A percentile compares a stretch with the other conserved stretches of the same genome.
Evolutionary conservation across 805 yeast genomes (phyloP).

Genomic region (Lipomyces kockii): DNA sequence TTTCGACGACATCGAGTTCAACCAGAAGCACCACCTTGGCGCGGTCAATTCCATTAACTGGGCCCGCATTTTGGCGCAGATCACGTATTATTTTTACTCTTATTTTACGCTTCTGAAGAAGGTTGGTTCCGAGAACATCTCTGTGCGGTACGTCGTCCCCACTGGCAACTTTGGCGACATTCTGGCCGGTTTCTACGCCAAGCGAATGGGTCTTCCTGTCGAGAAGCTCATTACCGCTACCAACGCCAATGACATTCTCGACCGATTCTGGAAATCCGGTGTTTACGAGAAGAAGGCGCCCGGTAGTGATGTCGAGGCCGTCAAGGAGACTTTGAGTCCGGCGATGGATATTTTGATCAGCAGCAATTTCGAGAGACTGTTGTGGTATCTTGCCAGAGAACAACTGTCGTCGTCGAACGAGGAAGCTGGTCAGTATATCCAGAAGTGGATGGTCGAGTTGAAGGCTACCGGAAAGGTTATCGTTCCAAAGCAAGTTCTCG

Average conservation of each 20-base stretch:
- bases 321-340: slow-evolving; percentile 89
- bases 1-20: slow-evolving; percentile 88
- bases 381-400: slow-evolving; percentile 90
- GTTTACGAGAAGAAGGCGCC: slow-evolving; percentile 65
- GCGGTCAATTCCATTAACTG: slow-evolving; percentile 98
- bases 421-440: slow-evolving; percentile 75
- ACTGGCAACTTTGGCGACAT: slow-evolving; percentile 99
- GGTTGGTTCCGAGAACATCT: slow-evolving; percentile 46
- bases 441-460: slow-evolving; percentile 77
- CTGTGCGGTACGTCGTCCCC: slow-evolving; percentile 88
- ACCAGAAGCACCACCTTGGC: slow-evolving; percentile 88
- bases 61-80: slow-evolving; percentile 98
- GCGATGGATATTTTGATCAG: slow-evolving; percentile 98
- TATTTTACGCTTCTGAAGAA: slow-evolving; percentile 66
- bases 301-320: slow-evolving; percentile 52
- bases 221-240: slow-evolving; percentile 91
- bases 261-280: slow-evolving; percentile 88
- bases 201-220: slow-evolving; percentile 92
- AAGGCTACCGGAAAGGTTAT: slow-evolving; percentile 75
- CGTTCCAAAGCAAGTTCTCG: slow-evolving; percentile 67
- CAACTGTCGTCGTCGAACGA: slow-evolving; percentile 60
- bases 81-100: slow-evolving; percentile 92
- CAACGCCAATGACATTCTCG: slow-evolving; percentile 91
- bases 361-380: slow-evolving; percentile 92
- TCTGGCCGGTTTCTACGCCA: slow-evolving; percentile 93